A percentile compares a stretch with the other conserved stretches of the same genome.
These are phyloP conservation scores for Melanopsichium pennsylvanicum DNA, from an alignment of 1,284 basidiomycete genomes.

Conservation along the genomic window DNA sequence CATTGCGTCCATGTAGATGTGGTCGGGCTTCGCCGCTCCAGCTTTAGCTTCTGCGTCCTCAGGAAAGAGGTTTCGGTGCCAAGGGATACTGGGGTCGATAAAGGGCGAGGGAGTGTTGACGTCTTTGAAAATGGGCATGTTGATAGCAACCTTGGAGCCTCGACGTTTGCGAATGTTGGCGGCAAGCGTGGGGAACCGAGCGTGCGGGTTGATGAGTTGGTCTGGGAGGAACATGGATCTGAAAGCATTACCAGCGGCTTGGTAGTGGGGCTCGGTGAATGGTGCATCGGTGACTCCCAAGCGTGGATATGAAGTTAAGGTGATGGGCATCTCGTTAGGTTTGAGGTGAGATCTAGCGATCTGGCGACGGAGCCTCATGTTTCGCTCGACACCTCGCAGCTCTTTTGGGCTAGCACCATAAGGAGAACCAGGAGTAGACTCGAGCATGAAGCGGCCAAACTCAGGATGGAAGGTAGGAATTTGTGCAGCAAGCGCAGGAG, in stretches of 20 bases:
- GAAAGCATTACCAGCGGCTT: conserved; percentile 80
- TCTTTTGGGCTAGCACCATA: conserved; percentile 87
- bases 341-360: conserved; percentile 85
- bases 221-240: conserved; percentile 94
- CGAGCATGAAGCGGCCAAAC: conserved; percentile 98
- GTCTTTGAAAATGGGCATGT: conserved; percentile 92
- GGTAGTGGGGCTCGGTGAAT: conserved; percentile 89
- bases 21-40: conserved; percentile 84
- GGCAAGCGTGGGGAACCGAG: conserved; percentile 95
- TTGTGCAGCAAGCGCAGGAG: conserved; percentile 71
- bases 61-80: conserved; percentile 78
- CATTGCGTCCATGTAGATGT: conserved; percentile 99
- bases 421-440: conserved; percentile 93
- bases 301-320: conserved; percentile 93
- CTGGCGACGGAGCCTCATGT: conserved; percentile 87
- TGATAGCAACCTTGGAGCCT: conserved; percentile 93
- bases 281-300: conserved; percentile 79
- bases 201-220: conserved; percentile 95
- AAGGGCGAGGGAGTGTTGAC: conserved; percentile 85
- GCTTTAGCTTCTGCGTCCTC: conserved; percentile 85
- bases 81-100: conserved; percentile 86
- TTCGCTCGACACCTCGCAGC: conserved; percentile 85
- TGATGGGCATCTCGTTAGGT: conserved; percentile 86
- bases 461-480: conserved; percentile 97
- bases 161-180: conserved; percentile 91